Conservation (phyloP, 371 early-diverging fungal species). For the Circinella umbellata region DNA sequence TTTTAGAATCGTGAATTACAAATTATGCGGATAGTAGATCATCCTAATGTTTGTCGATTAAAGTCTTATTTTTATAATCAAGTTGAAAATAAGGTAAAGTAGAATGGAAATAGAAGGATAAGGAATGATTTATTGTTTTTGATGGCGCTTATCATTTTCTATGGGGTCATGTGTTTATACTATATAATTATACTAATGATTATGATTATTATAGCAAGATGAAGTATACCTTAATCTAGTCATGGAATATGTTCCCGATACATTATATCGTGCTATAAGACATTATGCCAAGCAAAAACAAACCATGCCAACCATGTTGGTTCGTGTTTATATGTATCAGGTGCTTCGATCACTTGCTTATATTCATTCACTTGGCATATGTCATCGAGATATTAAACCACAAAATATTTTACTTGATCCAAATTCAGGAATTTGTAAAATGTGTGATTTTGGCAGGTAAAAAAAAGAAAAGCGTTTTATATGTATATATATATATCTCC, state of each 20-base stretch:
- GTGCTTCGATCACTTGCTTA: slow-evolving; percentile 94
- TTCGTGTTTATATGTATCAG: slow-evolving; percentile 97
- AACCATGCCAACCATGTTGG: slow-evolving; percentile 84
- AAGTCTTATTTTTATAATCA: slow-evolving; percentile 91
- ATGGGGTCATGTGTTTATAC: not conserved
- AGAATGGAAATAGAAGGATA: too few species aligned
- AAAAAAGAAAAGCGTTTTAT: too few species aligned
- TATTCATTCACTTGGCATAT: slow-evolving; percentile 84
- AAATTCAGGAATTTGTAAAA: slow-evolving; percentile 86
- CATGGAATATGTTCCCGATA: slow-evolving; percentile 94
- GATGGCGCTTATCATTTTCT: too few species aligned
- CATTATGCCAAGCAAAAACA: slow-evolving; percentile 88
- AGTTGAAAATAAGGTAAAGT: slow-evolving; percentile 73
- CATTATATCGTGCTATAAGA: slow-evolving; percentile 86
- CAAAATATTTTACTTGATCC: slow-evolving; percentile 81
- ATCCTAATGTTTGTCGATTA: slow-evolving; percentile 88
- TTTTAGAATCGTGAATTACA: slow-evolving; percentile 93
- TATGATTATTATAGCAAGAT: slow-evolving; percentile 66
- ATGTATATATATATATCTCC: too few species aligned
- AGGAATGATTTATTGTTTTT: too few species aligned
- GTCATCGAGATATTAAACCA: slow-evolving; percentile 73
- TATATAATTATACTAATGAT: not conserved
- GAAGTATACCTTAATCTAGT: slow-evolving; percentile 95
- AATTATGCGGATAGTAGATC: slow-evolving; percentile 90
- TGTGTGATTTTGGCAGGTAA: slow-evolving; percentile 98